These are phyloP conservation scores for Scutellaria galericulata DNA, from an alignment of 257 asterid species.

Conservation along the genomic window DNA sequence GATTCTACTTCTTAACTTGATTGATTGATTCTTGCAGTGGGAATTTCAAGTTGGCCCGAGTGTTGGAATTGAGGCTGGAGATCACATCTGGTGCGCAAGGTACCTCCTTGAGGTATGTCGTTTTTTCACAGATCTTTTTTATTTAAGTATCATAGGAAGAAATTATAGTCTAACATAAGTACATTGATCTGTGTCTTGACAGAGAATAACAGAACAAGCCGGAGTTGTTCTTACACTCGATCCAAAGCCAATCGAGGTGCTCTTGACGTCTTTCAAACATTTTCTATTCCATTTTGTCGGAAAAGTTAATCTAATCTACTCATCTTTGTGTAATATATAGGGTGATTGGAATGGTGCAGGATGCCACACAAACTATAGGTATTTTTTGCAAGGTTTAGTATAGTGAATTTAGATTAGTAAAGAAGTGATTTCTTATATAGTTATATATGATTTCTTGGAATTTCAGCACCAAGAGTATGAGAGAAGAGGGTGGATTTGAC, in stretches of 20 bases:
- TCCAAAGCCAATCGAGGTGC: conserved; percentile 95
- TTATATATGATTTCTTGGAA: conserved; percentile 16
- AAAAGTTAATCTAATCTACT: conserved; percentile 8
- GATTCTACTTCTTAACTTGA: conserved; percentile 12
- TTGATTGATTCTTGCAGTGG: conserved; percentile 63
- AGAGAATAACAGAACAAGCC: conserved; percentile 99
- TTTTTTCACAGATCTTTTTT: background rate
- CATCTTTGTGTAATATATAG: conserved; percentile 40
- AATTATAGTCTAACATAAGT: background rate
- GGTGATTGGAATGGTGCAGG: conserved; percentile 99
- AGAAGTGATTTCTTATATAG: conserved; percentile 13
- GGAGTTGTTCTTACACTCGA: conserved; percentile 93
- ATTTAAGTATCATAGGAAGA: background rate
- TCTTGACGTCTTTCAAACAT: background rate
- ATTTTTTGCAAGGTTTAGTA: conserved; percentile 22
- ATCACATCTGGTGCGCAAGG: conserved; percentile 96
- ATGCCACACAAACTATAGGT: conserved; percentile 94
- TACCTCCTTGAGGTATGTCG: conserved; percentile 88
- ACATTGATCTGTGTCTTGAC: conserved; percentile 33
- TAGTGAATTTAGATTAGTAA: background rate
- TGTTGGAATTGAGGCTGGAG: conserved; percentile 95
- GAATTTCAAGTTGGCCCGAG: conserved; percentile 99
- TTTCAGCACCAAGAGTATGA: conserved; percentile 88
- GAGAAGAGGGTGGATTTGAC: conserved; percentile 96
- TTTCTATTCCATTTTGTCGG: background rate